These are phyloP conservation scores for Dispira simplex DNA, from an alignment of 192 early-diverging fungal species.

Conservation along the genomic window DNA sequence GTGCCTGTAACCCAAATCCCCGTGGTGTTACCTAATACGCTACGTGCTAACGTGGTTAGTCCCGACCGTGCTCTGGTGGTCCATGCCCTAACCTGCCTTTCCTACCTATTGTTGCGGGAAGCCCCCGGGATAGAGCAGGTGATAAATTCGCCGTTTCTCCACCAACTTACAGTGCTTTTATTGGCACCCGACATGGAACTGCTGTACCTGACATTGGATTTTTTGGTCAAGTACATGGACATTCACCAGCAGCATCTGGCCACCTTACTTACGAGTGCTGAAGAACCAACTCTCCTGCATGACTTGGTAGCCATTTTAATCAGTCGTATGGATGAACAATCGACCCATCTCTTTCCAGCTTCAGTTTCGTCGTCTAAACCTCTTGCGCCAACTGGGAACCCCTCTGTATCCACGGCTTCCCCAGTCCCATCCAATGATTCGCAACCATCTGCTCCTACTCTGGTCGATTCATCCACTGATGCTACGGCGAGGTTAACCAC, in stretches of 20 bases:
- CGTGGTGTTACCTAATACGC: background rate
- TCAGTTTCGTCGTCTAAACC: background rate
- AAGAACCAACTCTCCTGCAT: no score
- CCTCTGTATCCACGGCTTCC: background rate
- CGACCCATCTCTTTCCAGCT: background rate
- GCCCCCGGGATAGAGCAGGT: background rate
- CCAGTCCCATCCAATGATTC: background rate
- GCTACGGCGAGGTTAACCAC: background rate
- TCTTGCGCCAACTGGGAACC: background rate
- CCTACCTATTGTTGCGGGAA: background rate
- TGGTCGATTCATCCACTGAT: background rate
- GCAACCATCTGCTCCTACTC: background rate
- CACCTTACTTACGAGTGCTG: no score
- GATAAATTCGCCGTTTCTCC: background rate
- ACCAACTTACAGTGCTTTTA: background rate
- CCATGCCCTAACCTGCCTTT: background rate
- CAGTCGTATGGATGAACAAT: background rate
- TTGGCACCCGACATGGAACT: slow-evolving; percentile 10
- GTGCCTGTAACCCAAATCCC: background rate
- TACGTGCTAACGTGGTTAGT: background rate
- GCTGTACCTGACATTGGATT: background rate
- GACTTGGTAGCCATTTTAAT: background rate
- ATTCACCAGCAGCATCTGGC: no score
- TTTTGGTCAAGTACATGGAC: background rate
- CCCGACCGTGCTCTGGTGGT: slow-evolving; percentile 1